Percentiles rank a stretch among this genome's conserved stretches.
phyloP scores from a whole-genome alignment of 805 yeast species.

The Pichia nakasei region DNA sequence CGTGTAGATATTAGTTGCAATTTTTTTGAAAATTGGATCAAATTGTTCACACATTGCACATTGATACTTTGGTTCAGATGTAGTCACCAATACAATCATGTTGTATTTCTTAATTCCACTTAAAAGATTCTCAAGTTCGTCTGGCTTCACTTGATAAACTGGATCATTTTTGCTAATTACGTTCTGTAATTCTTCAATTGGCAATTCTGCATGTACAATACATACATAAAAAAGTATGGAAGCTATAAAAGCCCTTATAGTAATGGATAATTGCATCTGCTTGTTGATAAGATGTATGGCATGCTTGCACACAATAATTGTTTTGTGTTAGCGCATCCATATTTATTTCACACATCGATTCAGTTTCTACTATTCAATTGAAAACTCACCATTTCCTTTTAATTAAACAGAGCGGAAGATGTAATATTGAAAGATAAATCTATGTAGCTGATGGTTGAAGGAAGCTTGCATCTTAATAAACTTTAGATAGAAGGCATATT shows the following conservation, averaged over 20 bases:
- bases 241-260: not conserved
- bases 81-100: conserved; percentile 44
- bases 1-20: conserved; percentile 34
- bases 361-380: no score
- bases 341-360: no score
- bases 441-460: no score
- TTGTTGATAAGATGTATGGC: no score
- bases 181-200: conserved; percentile 1
- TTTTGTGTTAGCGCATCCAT: no score
- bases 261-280: no score
- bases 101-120: conserved; percentile 45
- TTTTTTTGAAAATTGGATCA: conserved; percentile 31
- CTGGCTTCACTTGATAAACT: conserved; percentile 26
- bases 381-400: no score
- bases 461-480: no score
- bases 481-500: no score
- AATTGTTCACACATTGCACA: conserved; percentile 43
- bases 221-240: not conserved
- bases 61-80: conserved; percentile 32
- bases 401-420: not conserved
- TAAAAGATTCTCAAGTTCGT: conserved; percentile 32
- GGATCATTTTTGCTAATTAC: not conserved
- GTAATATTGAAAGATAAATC: not conserved
- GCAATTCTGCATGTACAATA: not conserved
- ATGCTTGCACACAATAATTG: no score